Evolutionary conservation across 441 rosid genomes (phyloP).

Genomic region (Gossypium schwendimanii): DNA sequence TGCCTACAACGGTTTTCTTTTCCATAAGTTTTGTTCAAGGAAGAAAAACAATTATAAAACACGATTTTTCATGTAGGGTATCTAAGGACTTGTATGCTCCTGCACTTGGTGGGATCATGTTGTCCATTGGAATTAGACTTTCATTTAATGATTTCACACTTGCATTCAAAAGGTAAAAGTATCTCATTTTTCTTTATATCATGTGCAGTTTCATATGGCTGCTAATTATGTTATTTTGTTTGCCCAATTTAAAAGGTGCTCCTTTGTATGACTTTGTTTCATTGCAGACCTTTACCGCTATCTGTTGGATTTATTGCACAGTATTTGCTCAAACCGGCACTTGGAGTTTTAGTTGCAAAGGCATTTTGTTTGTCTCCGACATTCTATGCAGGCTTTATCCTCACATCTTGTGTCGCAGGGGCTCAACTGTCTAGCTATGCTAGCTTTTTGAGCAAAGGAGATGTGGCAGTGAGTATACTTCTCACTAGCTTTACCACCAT

Average conservation of each 20-base stretch:
- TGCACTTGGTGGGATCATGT: constrained; percentile 95
- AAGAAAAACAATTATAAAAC: neutral
- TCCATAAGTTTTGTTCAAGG: neutral
- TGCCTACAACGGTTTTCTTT: neutral
- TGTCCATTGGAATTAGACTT: constrained; percentile 85
- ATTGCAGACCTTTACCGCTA: constrained; percentile 74
- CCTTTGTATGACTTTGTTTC: constrained; percentile 11
- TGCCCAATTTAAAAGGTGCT: constrained; percentile 8
- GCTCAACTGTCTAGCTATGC: constrained; percentile 94
- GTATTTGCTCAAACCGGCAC: constrained; percentile 70
- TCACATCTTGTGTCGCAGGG: constrained; percentile 83
- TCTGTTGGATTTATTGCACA: constrained; percentile 75
- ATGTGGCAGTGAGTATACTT: constrained; percentile 85
- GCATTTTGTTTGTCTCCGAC: constrained; percentile 62
- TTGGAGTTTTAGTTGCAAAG: constrained; percentile 67
- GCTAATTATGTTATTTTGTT: neutral
- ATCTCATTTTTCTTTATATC: neutral
- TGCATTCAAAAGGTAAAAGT: constrained; percentile 62
- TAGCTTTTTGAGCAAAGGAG: constrained; percentile 78
- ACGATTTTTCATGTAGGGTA: constrained; percentile 49
- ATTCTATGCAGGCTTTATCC: constrained; percentile 82
- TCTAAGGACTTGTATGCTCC: constrained; percentile 91
- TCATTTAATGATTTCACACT: constrained; percentile 80
- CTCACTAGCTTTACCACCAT: constrained; percentile 77
- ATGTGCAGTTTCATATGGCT: neutral